Evolutionary conservation across 106 monocot genomes (phyloP).

Genomic region (Dioscorea dumetorum): DNA sequence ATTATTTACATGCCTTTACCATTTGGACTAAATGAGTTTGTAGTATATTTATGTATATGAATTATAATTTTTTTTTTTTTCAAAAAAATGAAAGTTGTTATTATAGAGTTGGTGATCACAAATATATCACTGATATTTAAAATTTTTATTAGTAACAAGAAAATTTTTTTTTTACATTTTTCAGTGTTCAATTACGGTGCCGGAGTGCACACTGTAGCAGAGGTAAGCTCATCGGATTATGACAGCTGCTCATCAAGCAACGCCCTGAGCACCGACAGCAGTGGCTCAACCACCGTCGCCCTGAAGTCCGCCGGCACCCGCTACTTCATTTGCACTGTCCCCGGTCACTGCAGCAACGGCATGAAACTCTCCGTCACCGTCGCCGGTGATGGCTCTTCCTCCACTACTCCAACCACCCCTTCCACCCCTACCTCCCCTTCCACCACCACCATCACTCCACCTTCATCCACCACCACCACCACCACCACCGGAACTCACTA

Average conservation of each 20-base stretch:
- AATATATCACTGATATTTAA: too few relatives aligned
- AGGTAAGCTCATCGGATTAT: slow-evolving; percentile 41
- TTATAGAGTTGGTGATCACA: too few relatives aligned
- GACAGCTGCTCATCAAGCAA: slow-evolving; percentile 33
- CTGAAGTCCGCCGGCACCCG: slow-evolving; percentile 33
- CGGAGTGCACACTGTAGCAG: slow-evolving; percentile 33
- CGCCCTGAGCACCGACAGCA: slow-evolving; percentile 25
- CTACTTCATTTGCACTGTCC: slow-evolving; percentile 40
- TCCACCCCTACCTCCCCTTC: slow-evolving; percentile 3
- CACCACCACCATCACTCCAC: slow-evolving; percentile 1
- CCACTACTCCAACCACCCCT: background rate
- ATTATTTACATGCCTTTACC: too few relatives aligned
- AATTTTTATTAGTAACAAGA: too few relatives aligned
- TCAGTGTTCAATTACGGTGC: slow-evolving; percentile 40
- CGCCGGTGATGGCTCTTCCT: background rate
- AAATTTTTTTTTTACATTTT: too few relatives aligned
- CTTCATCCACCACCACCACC: slow-evolving; percentile 3
- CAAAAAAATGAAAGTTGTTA: too few relatives aligned
- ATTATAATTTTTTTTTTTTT: too few relatives aligned
- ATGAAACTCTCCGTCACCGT: slow-evolving; percentile 53
- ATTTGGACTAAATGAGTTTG: too few relatives aligned
- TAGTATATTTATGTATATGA: too few relatives aligned
- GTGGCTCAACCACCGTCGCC: slow-evolving; percentile 24
- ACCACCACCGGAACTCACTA: background rate
- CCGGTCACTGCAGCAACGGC: slow-evolving; percentile 47